phyloP scores from a whole-genome alignment of 805 yeast genomes.

The Yarrowia porcina region DNA sequence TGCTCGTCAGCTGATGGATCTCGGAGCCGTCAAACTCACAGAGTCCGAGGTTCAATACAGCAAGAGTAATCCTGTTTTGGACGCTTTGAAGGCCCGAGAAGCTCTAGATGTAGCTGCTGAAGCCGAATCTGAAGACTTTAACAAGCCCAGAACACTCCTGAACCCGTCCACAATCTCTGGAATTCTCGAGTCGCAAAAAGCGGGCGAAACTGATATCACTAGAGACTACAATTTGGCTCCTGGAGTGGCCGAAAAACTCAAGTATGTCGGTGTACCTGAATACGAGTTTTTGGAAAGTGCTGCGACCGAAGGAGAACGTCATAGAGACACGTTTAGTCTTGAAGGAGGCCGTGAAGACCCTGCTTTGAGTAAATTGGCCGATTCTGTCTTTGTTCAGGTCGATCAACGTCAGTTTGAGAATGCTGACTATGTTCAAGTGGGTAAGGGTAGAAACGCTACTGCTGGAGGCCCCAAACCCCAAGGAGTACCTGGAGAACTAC shows the following conservation, averaged over 20 bases:
- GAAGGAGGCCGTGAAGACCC: slow-evolving; percentile 9
- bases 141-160: slow-evolving; percentile 10
- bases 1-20: slow-evolving; percentile 13
- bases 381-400: not conserved
- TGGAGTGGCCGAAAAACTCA: slow-evolving; percentile 16
- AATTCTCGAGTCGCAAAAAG: not conserved
- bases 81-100: slow-evolving; percentile 5
- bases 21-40: slow-evolving; percentile 14
- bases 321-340: not conserved
- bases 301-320: not conserved
- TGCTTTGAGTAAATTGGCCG: not conserved
- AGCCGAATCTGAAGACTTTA: not conserved
- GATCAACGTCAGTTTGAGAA: not conserved
- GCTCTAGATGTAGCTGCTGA: not conserved
- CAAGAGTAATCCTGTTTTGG: not conserved
- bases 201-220: not conserved
- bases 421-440: not conserved
- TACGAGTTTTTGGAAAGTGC: slow-evolving; percentile 11
- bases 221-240: slow-evolving; percentile 18
- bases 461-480: slow-evolving; percentile 10
- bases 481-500: slow-evolving; percentile 11
- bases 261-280: not conserved
- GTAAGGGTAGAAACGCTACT: not conserved
- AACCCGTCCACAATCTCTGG: slow-evolving; percentile 11
- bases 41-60: not conserved